Evolutionary conservation across 345 rosid species (phyloP).

Genomic region (Erucastrum elatum): DNA sequence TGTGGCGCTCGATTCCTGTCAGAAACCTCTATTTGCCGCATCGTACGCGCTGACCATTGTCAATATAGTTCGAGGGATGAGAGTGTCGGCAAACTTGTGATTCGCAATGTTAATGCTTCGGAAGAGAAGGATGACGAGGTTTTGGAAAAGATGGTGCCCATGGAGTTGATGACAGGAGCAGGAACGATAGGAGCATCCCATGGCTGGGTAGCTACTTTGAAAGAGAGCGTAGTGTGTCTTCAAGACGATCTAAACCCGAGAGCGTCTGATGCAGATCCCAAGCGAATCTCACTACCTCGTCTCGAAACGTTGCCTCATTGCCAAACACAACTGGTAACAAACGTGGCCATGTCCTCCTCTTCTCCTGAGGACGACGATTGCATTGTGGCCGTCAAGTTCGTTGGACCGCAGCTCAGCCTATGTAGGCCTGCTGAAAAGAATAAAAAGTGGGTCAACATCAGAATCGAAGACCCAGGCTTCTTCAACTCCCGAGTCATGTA

Average conservation of each 20-base stretch:
- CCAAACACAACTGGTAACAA: background rate
- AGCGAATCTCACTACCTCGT: background rate
- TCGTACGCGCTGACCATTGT: background rate
- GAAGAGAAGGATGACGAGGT: background rate
- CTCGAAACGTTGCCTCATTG: background rate
- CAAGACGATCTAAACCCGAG: background rate
- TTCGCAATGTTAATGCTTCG: background rate
- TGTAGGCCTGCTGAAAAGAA: background rate
- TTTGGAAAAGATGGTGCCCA: background rate
- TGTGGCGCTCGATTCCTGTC: background rate
- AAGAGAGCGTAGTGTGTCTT: background rate
- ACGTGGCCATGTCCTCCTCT: background rate
- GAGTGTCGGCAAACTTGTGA: background rate
- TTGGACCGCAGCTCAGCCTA: slow-evolving; percentile 9
- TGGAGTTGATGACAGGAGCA: background rate
- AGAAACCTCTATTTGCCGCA: background rate
- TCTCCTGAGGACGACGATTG: background rate
- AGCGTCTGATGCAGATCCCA: background rate
- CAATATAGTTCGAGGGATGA: background rate
- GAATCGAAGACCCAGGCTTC: background rate
- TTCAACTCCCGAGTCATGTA: background rate
- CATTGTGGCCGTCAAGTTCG: background rate
- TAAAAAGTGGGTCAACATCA: slow-evolving; percentile 3
- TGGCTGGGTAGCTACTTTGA: slow-evolving; percentile 4
- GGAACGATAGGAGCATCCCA: slow-evolving; percentile 11